Conservation (phyloP, 495 filamentous ascomycete species). For the Aspergillus sclerotioniger region DNA sequence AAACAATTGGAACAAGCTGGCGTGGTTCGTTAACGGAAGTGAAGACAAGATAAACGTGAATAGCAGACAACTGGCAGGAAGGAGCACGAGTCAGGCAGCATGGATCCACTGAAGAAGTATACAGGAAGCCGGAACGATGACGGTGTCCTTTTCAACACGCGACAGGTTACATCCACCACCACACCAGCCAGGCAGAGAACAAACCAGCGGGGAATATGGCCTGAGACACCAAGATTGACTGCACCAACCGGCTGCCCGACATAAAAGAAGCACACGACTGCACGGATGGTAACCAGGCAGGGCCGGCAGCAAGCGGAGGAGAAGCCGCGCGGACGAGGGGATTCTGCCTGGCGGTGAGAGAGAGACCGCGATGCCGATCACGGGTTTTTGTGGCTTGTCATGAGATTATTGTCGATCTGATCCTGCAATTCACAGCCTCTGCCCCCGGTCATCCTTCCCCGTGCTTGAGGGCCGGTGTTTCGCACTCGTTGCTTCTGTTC, state of each 20-base stretch:
- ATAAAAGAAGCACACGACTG: background rate
- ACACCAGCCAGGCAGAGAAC: background rate
- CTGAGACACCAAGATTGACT: background rate
- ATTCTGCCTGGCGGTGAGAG: constrained; percentile 33
- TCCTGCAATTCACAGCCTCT: constrained; percentile 3
- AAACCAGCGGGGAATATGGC: background rate
- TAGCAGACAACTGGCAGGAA: no score
- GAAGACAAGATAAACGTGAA: no score
- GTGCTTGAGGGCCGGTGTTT: background rate
- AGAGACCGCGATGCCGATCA: background rate
- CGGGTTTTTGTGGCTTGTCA: background rate
- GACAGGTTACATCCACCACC: background rate
- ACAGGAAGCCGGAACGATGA: constrained; percentile 5
- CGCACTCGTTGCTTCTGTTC: background rate
- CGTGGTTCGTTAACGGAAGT: no score
- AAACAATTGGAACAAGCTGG: background rate
- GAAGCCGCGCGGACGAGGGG: background rate
- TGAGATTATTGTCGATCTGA: constrained; percentile 1
- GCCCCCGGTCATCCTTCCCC: background rate
- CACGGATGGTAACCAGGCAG: background rate
- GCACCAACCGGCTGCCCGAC: background rate
- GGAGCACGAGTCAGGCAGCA: background rate
- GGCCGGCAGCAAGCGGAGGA: background rate
- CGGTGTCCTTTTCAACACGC: constrained; percentile 8
- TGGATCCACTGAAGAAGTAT: constrained; percentile 1